Evolutionary conservation across 2,329 filamentous ascomycete species (phyloP), one percentile per base, ranked within the genome.

Genomic region (Zopfia rhizophila): DNA sequence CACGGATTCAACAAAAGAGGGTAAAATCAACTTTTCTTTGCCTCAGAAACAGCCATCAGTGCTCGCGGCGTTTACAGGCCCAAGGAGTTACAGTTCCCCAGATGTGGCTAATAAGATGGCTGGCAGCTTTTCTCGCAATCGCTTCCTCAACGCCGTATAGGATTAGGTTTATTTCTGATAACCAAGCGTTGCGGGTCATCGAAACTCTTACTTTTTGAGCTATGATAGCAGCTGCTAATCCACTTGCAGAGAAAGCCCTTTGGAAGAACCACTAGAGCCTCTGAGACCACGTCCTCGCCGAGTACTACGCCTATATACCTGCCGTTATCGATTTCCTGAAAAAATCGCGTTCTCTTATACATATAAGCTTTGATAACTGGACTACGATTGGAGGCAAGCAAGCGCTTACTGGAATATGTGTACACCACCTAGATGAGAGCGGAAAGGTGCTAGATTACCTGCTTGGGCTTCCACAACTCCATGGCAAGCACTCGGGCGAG

Each of bases 321-420:
- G 35, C 36, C 13, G 40, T 49, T 41, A 18, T 25, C n/a, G 29
- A 28, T 14, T 37, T 40, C 30, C 30, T 49, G 11, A 22, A 31
- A 18, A 31, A 29, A 13, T 30, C 46, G 23, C 28, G 22, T n/a
- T 49, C 35, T 16, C 40, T 45, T 36, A 45, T 49, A 33, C 36
- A 49, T 30, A 23, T 49, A 13, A 40, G 28, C 16, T 49, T 49
- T 40, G 30, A 49, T 23, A 49, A 49, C 36, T 49, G 40, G 40
- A 49, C 40, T 7, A 40, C 29, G n/a, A 39, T 35, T 13, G 41
- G 29, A 18, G 36, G 36, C 11, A 38, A 49, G 25, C 18, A 24
- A 7, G 46, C 46, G 17, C 13, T 49, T 4, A 45, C 40, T 6
- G 45, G 35, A 11, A 39, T 49, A 29, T 49, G 41, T 31, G 35